Base-by-base conservation (phyloP, 257 asterid species). In the Penstemon eatonii region DNA sequence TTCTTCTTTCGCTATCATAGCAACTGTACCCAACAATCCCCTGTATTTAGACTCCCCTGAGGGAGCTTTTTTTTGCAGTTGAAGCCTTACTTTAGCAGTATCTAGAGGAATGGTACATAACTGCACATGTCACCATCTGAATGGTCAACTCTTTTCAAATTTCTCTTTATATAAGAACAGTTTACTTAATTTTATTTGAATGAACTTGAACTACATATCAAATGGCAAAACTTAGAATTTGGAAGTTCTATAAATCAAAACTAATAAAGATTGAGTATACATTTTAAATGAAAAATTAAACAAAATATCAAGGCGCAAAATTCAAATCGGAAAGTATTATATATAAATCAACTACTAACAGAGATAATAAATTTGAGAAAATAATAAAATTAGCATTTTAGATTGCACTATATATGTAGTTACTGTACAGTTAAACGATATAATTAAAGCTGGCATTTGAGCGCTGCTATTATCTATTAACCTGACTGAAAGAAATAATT, bases 51-150 rank as follows among this genome's bases (percentile, higher is more conserved):
- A 83, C 58, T 87, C 96, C 67, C 82, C 91, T 64, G 40, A 25
- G 51, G 82, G 79, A 72, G 84, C 80, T 74, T 81, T 85, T 85
- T 89, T 92, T 79, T 92, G 96, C 58, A 92, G 85, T 78, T 92
- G 98, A 69, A 92, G 94, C 87, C 96, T 82, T 57, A 92, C 96
- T 87, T 92, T 92, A 45, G 98, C 96, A 38, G 77, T 83, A 73
- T 92, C 98, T 60, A 92, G 77, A 47, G 98, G 98, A 69, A 92
- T 78, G 49, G 98, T 92, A 84, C 92, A 89, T 49, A 86, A 71
- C 98, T 89, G 89, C 89, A 75, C 60, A 65, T 50, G 42, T 66
- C 79, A 80, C 52, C 61, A 58, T 50, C 45, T 60, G 41, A 71
- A 46, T 57, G 55, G 67, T 72, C 73, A 81, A 51, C 15, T 39